Percentiles rank a stretch among this genome's conserved stretches.
Evolutionary conservation across 768 basidiomycete genomes (phyloP).

Genomic region (Cystobasidium ongulense): DNA sequence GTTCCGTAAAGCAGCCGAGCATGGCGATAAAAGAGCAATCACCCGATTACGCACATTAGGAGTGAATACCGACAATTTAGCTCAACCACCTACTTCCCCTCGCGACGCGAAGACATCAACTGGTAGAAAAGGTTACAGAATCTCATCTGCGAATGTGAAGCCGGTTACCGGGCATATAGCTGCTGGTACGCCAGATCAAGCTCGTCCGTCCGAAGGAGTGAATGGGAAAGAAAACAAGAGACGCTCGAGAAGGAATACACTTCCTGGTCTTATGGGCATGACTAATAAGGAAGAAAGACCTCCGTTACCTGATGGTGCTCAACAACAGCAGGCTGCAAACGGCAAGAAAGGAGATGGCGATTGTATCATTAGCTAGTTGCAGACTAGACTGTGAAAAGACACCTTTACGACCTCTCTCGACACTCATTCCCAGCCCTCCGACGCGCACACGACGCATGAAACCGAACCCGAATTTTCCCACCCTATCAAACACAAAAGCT

Average conservation of each 20-base stretch:
- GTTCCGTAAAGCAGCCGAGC: slow-evolving; percentile 83
- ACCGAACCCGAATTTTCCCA: too few species aligned
- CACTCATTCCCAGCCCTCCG: too few species aligned
- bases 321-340: not conserved
- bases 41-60: slow-evolving; percentile 55
- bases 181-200: not conserved
- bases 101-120: not conserved
- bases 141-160: not conserved
- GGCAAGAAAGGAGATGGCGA: slow-evolving; percentile 17
- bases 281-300: not conserved
- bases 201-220: not conserved
- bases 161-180: not conserved
- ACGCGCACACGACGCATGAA: too few species aligned
- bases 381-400: not conserved
- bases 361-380: slow-evolving; percentile 1
- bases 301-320: not conserved
- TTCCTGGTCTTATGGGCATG: not conserved
- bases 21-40: slow-evolving; percentile 84
- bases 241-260: slow-evolving; percentile 5
- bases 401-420: too few species aligned
- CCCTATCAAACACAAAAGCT: too few species aligned
- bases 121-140: not conserved
- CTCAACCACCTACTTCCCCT: not conserved
- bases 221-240: not conserved
- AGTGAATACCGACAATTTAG: slow-evolving; percentile 4